A percentile compares a stretch with the other conserved stretches of the same genome.
These are phyloP conservation scores for Fusarium xylarioides DNA, from an alignment of 2,329 filamentous ascomycete genomes.

Conservation along the genomic window DNA sequence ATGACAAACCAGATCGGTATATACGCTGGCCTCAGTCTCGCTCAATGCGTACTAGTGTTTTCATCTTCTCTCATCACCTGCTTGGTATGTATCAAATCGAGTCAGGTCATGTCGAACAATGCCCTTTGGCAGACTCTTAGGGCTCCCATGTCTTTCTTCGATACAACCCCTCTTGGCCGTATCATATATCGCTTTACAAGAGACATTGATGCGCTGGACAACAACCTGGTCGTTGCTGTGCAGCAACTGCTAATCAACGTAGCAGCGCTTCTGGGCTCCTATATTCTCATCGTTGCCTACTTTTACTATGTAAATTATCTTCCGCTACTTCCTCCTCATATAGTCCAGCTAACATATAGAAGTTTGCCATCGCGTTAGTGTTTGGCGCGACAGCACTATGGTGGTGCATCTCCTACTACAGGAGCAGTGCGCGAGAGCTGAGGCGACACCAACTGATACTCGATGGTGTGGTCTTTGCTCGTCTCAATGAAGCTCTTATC, in stretches of 20 bases:
- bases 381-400: background rate
- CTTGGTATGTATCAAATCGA: background rate
- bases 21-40: background rate
- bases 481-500: background rate
- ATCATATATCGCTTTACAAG: background rate
- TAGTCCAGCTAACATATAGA: background rate
- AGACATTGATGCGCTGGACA: background rate
- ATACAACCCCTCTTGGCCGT: background rate
- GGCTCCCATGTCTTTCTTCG: background rate
- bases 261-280: background rate
- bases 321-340: rapidly evolving
- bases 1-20: background rate
- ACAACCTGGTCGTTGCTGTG: background rate
- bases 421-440: background rate
- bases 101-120: background rate
- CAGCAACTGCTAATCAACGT: background rate
- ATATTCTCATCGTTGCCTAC: background rate
- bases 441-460: background rate
- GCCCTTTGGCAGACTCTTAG: background rate
- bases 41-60: background rate
- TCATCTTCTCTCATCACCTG: background rate
- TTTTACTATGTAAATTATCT: background rate
- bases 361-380: background rate
- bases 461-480: background rate
- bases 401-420: background rate